Conservation (phyloP, 371 early-diverging fungal species). For the Apophysomyces variabilis region DNA sequence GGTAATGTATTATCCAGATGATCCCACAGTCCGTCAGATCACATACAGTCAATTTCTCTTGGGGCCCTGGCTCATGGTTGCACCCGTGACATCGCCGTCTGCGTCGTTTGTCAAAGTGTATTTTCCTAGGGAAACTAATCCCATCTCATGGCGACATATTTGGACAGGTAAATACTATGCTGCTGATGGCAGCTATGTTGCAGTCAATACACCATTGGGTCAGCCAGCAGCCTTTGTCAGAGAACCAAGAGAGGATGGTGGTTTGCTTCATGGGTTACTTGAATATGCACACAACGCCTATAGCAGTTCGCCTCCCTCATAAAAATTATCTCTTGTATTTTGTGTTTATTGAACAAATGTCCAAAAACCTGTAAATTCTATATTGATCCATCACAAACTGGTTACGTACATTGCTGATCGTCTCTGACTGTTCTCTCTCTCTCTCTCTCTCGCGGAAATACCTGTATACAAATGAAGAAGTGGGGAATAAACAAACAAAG, state of each 20-base stretch:
- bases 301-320: background rate
- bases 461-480: too few species aligned
- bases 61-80: conserved; percentile 41
- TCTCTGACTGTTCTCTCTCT: background rate
- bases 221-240: conserved; percentile 52
- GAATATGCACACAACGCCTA: conserved; percentile 31
- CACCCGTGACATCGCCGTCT: conserved; percentile 41
- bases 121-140: conserved; percentile 35
- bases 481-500: background rate
- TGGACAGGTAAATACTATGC: conserved; percentile 51
- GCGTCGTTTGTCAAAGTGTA: conserved; percentile 50
- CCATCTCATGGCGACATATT: conserved; percentile 46
- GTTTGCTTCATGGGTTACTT: conserved; percentile 37
- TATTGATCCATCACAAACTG: background rate
- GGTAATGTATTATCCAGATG: conserved; percentile 55
- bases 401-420: background rate
- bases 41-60: conserved; percentile 45
- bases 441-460: background rate
- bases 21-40: conserved; percentile 34
- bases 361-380: background rate
- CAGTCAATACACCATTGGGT: conserved; percentile 48
- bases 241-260: conserved; percentile 49
- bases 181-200: conserved; percentile 41
- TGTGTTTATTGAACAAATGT: too few species aligned
- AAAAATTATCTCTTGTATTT: background rate